phyloP scores from a whole-genome alignment of 2,329 filamentous ascomycete species.

The Verticillium albo-atrum region DNA sequence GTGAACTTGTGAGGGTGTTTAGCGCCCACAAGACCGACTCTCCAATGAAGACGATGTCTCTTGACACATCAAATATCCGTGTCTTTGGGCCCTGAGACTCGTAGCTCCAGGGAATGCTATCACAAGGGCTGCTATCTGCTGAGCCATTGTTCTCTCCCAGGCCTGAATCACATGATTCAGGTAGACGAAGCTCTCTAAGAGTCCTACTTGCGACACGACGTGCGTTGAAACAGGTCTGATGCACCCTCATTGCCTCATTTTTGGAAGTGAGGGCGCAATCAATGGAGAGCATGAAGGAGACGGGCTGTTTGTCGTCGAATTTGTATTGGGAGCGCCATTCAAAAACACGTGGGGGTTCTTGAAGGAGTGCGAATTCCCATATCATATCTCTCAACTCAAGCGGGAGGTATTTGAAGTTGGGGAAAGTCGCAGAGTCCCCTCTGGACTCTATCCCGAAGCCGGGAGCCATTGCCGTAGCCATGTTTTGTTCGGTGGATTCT shows the following conservation, averaged over 20 bases:
- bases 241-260: background rate
- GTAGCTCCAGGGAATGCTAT: background rate
- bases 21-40: background rate
- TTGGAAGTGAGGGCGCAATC: background rate
- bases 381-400: background rate
- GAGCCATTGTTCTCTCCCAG: background rate
- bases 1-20: background rate
- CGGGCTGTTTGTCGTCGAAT: background rate
- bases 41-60: background rate
- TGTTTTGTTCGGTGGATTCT: no score
- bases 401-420: background rate
- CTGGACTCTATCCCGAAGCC: background rate
- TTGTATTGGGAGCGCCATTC: background rate
- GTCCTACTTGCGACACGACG: background rate
- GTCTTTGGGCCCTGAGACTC: background rate
- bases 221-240: background rate
- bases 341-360: background rate
- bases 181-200: background rate
- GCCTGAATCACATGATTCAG: background rate
- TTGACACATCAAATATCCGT: background rate
- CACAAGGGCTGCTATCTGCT: background rate
- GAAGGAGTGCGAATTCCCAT: background rate
- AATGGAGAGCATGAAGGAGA: background rate
- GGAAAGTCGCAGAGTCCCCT: background rate
- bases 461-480: background rate